Evolutionary conservation across 2,329 filamentous ascomycete species (phyloP).

Genomic region (Simplicillium sp.): DNA sequence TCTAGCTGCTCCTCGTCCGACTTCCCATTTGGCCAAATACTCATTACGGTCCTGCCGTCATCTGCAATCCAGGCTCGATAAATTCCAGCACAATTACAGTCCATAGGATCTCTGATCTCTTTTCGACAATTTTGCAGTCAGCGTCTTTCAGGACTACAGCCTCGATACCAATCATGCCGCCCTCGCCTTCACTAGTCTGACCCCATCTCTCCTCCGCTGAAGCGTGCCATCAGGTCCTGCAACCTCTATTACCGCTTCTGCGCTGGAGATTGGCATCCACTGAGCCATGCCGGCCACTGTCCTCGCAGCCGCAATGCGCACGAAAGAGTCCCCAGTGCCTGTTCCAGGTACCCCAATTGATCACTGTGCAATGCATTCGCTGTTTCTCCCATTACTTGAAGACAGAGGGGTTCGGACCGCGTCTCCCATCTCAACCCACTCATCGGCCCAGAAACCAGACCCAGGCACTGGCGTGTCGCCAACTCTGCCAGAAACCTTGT

Average conservation of each 20-base stretch:
- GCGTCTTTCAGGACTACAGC: conserved; percentile 29
- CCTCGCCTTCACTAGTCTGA: conserved; percentile 14
- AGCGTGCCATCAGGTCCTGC: conserved; percentile 60
- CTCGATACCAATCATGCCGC: conserved; percentile 51
- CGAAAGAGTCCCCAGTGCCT: conserved; percentile 74
- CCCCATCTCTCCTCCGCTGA: conserved; percentile 55
- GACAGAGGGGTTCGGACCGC: conserved; percentile 6
- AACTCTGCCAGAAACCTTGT: conserved; percentile 76
- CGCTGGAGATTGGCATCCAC: conserved; percentile 42
- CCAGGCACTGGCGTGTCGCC: conserved; percentile 79
- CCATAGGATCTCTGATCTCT: conserved; percentile 46
- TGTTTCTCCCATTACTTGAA: background rate
- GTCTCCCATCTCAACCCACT: conserved; percentile 52
- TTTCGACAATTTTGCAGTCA: conserved; percentile 22
- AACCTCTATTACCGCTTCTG: conserved; percentile 49
- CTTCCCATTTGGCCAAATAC: background rate
- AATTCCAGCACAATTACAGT: conserved; percentile 74
- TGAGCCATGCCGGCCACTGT: conserved; percentile 62
- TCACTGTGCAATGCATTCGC: conserved; percentile 14
- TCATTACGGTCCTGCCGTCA: conserved; percentile 29
- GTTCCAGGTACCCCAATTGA: conserved; percentile 57
- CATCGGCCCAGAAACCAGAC: conserved; percentile 82
- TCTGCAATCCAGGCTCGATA: conserved; percentile 61
- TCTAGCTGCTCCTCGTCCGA: background rate
- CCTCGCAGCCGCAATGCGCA: conserved; percentile 56